Percentiles rank a stretch among this genome's conserved stretches.
Conservation (phyloP, 2,329 filamentous ascomycete genomes). For the Cucurbitaria berberidis region DNA sequence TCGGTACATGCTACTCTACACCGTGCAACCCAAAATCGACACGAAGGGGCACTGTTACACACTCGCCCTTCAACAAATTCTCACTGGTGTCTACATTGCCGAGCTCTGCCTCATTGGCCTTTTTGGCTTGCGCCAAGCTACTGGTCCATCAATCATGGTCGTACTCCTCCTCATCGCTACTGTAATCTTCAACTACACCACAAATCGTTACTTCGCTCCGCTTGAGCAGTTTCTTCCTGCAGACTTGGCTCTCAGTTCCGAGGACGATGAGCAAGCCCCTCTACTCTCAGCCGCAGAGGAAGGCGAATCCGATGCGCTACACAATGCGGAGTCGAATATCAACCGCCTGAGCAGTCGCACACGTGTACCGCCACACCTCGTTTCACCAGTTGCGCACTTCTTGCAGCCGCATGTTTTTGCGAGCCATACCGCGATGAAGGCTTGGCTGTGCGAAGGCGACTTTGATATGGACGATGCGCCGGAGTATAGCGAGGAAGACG, state of each 20-base stretch:
- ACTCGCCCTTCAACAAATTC: conserved; percentile 83
- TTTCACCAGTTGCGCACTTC: conserved; percentile 42
- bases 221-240: conserved; percentile 45
- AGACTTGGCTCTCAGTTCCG: conserved; percentile 33
- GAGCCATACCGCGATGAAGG: conserved; percentile 42
- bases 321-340: conserved; percentile 29
- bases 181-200: conserved; percentile 41
- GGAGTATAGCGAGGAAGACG: conserved; percentile 40
- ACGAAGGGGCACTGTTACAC: conserved; percentile 89
- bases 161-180: conserved; percentile 40
- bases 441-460: conserved; percentile 41
- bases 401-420: conserved; percentile 46
- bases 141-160: conserved; percentile 42
- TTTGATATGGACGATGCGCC: conserved; percentile 41
- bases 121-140: conserved; percentile 60
- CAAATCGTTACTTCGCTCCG: conserved; percentile 44
- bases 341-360: conserved; percentile 34
- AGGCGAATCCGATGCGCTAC: conserved; percentile 30
- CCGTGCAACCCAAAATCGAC: conserved; percentile 80
- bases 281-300: conserved; percentile 41
- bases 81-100: conserved; percentile 82
- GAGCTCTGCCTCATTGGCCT: conserved; percentile 85
- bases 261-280: conserved; percentile 37
- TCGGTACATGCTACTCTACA: conserved; percentile 89
- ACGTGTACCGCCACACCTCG: conserved; percentile 29